phyloP scores from a whole-genome alignment of 441 rosid species.

The Populus hybrid region DNA sequence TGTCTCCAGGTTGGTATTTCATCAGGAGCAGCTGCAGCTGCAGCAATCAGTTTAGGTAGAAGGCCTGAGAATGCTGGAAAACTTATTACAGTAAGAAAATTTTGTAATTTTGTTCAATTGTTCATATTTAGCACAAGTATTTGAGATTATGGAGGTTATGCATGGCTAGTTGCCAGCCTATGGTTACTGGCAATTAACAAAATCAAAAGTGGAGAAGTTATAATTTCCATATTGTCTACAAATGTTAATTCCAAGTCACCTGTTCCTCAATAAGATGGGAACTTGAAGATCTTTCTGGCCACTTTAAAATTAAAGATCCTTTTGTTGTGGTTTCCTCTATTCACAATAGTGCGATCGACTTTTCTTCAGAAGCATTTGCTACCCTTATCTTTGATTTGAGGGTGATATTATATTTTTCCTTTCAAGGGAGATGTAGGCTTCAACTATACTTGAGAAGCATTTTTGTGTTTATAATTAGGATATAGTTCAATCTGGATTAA shows the following conservation, averaged over 20 bases:
- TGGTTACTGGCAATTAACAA: not conserved
- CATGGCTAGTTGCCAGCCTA: too few species aligned
- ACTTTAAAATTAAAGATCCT: too few species aligned
- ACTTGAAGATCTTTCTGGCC: not conserved
- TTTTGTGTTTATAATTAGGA: not conserved
- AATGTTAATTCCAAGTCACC: not conserved
- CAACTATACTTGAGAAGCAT: not conserved
- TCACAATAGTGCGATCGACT: too few species aligned
- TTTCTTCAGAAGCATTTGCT: not conserved
- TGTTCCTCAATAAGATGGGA: not conserved
- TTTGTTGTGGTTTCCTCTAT: too few species aligned
- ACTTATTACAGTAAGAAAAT: conserved; percentile 62
- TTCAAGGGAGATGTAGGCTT: not conserved
- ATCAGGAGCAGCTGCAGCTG: conserved; percentile 93
- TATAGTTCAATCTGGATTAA: not conserved
- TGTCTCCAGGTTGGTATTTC: conserved; percentile 79
- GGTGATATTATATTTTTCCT: not conserved
- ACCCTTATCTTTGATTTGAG: not conserved
- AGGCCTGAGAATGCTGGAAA: conserved; percentile 90
- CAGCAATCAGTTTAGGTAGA: conserved; percentile 71
- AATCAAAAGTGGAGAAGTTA: not conserved
- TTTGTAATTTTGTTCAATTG: not conserved
- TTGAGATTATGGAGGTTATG: not conserved
- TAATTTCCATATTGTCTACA: too few species aligned
- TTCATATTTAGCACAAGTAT: not conserved